Base-by-base conservation (phyloP, 2,329 filamentous ascomycete genomes). In the Verruconis gallopava region DNA sequence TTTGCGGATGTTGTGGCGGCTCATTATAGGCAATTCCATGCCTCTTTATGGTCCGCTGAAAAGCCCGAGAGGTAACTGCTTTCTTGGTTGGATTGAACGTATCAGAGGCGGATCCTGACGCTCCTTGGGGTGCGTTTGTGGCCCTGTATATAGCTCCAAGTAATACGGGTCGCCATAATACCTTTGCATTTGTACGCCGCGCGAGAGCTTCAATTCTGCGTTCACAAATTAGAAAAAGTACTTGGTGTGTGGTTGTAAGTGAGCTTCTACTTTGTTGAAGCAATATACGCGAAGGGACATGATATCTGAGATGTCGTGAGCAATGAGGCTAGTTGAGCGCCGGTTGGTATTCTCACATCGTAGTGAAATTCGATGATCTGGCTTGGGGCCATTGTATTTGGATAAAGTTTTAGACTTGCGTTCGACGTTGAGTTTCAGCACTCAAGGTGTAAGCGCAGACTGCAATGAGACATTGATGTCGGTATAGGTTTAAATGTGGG, bases 281-380 rank as follows among this genome's bases (percentile, higher is more conserved):
- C 57, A 40, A 60, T 60, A 48, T 60, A 60, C n/a, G 57, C 57
- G 39, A 58, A 59, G 4, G 57, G 56, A 36, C 57, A 60, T 5
- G 56, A 59, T 20, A 60, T 59, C 50, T 52, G 30, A 4, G 20
- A 30, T 30, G n/a, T 30, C n/a, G 25, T 30, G 6, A 30, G 25
- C 25, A 30, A n/a, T 30, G n/a, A 9, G 25, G n/a, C 6, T 30
- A 30, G 6, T 30, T 30, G 6, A 9, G 25, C 25, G 6, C 9
- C n/a, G n/a, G 6, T 30, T 30, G 9, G 9, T 30, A 30, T 9
- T 9, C 25, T 9, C 25, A 30, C 25, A 30, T 30, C 25, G 25
- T 30, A 30, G 25, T 30, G 25, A 30, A 30, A 30, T n/a, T 30
- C 25, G 25, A 30, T 30, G 25, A 30, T 30, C 25, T 30, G 25